phyloP scores from a whole-genome alignment of 371 early-diverging fungal genomes.

The Circinella umbellata region DNA sequence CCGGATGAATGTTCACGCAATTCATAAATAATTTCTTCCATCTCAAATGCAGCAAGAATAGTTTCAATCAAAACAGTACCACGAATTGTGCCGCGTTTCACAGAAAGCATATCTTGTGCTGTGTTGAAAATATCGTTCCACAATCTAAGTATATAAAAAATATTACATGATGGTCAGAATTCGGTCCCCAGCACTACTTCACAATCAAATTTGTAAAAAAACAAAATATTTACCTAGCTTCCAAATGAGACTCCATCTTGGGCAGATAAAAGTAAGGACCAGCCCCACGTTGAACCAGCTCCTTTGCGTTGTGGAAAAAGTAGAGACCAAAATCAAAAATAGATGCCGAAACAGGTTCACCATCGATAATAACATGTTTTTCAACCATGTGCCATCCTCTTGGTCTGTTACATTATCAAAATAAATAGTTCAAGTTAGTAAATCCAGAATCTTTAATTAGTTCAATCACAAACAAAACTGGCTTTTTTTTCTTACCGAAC shows the following conservation, averaged over 20 bases:
- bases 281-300: slow-evolving; percentile 75
- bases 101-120: slow-evolving; percentile 84
- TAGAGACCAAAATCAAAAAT: slow-evolving; percentile 95
- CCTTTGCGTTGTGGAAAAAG: slow-evolving; percentile 94
- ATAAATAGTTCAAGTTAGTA: no score
- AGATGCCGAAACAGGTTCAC: slow-evolving; percentile 87
- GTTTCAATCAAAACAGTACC: slow-evolving; percentile 96
- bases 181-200: no score
- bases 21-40: slow-evolving; percentile 98
- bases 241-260: slow-evolving; percentile 96
- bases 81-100: slow-evolving; percentile 94
- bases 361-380: slow-evolving; percentile 90
- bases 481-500: slow-evolving; percentile 64
- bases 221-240: slow-evolving; percentile 70
- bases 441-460: no score
- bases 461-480: no score
- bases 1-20: slow-evolving; percentile 94
- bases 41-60: slow-evolving; percentile 94
- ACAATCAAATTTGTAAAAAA: slow-evolving; percentile 24
- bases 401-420: slow-evolving; percentile 57
- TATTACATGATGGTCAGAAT: no score
- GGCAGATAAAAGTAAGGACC: slow-evolving; percentile 98
- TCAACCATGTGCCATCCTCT: slow-evolving; percentile 98
- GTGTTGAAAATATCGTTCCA: slow-evolving; percentile 97
- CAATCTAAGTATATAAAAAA: slow-evolving; percentile 48